These are phyloP conservation scores for Rhodotorula paludigena DNA, from an alignment of 768 basidiomycete species.

Conservation along the genomic window DNA sequence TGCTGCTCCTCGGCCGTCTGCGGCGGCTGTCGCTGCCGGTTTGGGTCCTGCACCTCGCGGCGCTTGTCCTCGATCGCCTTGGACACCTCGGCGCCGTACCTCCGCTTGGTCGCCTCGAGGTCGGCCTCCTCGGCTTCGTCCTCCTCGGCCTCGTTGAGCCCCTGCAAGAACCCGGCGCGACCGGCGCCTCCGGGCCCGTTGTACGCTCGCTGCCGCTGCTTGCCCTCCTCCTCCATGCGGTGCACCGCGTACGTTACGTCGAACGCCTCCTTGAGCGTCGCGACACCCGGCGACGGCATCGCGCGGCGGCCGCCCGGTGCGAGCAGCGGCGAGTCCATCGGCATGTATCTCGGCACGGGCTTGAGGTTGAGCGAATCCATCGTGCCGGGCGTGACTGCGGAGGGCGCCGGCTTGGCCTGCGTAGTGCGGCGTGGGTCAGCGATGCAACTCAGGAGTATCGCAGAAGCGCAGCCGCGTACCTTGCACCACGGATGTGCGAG, in stretches of 20 bases:
- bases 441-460: too few species aligned
- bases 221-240: conserved; percentile 96
- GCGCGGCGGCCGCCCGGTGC: conserved; percentile 71
- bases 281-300: conserved; percentile 77
- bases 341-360: conserved; percentile 47
- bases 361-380: conserved; percentile 46
- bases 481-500: conserved; percentile 93
- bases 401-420: conserved; percentile 53
- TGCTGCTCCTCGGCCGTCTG: conserved; percentile 39
- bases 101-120: conserved; percentile 54
- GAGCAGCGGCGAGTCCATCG: conserved; percentile 82
- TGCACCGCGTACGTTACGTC: conserved; percentile 99
- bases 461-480: too few species aligned
- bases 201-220: conserved; percentile 67
- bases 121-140: conserved; percentile 59
- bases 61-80: conserved; percentile 50
- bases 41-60: conserved; percentile 45
- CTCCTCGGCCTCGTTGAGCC: conserved; percentile 82
- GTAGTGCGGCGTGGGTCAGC: too few species aligned
- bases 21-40: conserved; percentile 37
- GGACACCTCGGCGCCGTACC: conserved; percentile 50
- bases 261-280: conserved; percentile 93
- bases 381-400: conserved; percentile 56
- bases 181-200: conserved; percentile 72
- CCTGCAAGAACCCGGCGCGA: conserved; percentile 74